Percentiles rank a stretch among this genome's conserved stretches.
These are phyloP conservation scores for Aspergillus ruber DNA, from an alignment of 2,329 filamentous ascomycete genomes.

Conservation along the genomic window DNA sequence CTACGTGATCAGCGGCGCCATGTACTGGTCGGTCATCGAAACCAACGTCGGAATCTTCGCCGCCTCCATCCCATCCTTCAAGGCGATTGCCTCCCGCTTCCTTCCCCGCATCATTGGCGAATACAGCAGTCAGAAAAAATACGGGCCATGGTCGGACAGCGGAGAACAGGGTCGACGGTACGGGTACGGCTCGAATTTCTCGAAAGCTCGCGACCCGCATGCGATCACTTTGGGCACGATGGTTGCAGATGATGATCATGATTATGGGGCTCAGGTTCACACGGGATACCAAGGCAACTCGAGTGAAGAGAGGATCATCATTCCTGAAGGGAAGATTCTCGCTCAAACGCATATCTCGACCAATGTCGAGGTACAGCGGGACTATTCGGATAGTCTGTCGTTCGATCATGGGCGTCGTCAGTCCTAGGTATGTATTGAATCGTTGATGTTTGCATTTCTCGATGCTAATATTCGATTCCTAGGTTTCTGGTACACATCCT, in stretches of 20 bases:
- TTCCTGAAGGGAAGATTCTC: conserved; percentile 26
- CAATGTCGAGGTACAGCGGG: conserved; percentile 17
- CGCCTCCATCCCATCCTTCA: conserved; percentile 38
- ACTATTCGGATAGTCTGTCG: not conserved
- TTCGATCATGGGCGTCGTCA: not conserved
- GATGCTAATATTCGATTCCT: no score
- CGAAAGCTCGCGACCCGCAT: conserved; percentile 18
- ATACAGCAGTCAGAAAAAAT: conserved; percentile 21
- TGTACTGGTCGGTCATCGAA: conserved; percentile 43
- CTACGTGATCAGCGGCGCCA: conserved; percentile 34
- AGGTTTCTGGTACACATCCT: no score
- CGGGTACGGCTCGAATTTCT: conserved; percentile 22
- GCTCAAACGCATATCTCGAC: conserved; percentile 27
- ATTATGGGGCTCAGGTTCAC: conserved; percentile 19
- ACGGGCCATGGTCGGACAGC: conserved; percentile 17
- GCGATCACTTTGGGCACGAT: conserved; percentile 14
- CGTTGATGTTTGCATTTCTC: not conserved
- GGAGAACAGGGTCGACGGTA: conserved; percentile 4
- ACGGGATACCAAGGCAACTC: conserved; percentile 10
- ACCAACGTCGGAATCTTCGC: conserved; percentile 39
- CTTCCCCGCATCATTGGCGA: conserved; percentile 37
- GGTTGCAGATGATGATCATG: conserved; percentile 7
- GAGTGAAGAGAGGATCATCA: conserved; percentile 25
- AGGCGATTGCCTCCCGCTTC: conserved; percentile 35
- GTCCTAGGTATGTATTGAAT: not conserved